A percentile compares a stretch with the other conserved stretches of the same genome.
Evolutionary conservation across 202 grass and related monocot species (phyloP).

Genomic region (Zizania palustris): DNA sequence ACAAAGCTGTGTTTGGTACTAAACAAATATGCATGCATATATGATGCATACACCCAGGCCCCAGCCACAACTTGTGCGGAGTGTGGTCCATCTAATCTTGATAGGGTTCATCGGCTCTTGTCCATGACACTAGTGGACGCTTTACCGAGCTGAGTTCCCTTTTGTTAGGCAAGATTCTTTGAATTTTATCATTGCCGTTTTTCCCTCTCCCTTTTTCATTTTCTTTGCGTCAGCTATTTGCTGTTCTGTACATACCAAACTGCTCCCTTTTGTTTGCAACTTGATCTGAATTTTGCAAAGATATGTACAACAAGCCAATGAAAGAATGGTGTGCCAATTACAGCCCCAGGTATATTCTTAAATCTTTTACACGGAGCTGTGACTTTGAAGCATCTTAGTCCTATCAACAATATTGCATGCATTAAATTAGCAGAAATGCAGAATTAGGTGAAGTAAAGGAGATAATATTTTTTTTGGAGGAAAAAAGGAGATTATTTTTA

Average conservation of each 20-base stretch:
- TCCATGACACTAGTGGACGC: conserved; percentile 12
- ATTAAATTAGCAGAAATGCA: neutral
- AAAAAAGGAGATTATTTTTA: neutral
- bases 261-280: neutral
- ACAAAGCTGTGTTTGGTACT: conserved; percentile 1
- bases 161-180: conserved; percentile 26
- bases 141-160: conserved; percentile 20
- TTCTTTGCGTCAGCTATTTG: neutral
- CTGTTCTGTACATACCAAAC: conserved; percentile 5
- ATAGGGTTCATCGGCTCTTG: conserved; percentile 34
- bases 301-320: neutral
- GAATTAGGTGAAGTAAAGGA: neutral
- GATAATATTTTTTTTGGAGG: too few species aligned
- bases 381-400: neutral
- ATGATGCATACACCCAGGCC: conserved; percentile 14
- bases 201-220: conserved; percentile 3
- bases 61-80: conserved; percentile 27
- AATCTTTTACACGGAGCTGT: neutral
- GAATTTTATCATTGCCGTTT: neutral
- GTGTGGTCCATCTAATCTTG: conserved; percentile 35
- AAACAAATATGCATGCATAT: neutral
- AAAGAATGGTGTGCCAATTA: conserved; percentile 2
- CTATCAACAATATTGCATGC: neutral
- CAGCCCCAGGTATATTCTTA: neutral
- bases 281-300: conserved; percentile 6